Conservation (phyloP, 2,329 filamentous ascomycete genomes). For the Colletotrichum agaves region DNA sequence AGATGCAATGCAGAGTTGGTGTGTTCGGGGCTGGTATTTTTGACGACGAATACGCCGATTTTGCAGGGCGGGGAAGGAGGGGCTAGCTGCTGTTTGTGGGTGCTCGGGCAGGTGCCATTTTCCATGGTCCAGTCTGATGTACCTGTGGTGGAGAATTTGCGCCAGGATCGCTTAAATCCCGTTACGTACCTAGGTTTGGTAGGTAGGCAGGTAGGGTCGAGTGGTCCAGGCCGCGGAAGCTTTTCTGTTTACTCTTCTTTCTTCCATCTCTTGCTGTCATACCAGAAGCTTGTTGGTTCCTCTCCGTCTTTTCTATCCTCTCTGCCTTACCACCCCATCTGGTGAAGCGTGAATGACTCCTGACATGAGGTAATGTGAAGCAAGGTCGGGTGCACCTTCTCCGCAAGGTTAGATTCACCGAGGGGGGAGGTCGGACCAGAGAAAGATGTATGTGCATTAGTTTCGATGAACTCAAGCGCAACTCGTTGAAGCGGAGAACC, state of each 20-base stretch:
- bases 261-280: not conserved
- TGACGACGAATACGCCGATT: conserved; percentile 39
- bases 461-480: not conserved
- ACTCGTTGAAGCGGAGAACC: not conserved
- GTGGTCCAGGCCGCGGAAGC: not conserved
- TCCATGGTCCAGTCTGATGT: conserved; percentile 29
- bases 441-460: not conserved
- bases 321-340: no score
- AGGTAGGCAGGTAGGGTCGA: not conserved
- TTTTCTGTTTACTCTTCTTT: no score
- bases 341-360: not conserved
- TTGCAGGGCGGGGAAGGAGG: conserved; percentile 39
- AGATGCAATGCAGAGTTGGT: conserved; percentile 36
- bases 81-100: conserved; percentile 35
- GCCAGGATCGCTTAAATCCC: conserved; percentile 23
- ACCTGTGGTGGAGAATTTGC: conserved; percentile 21
- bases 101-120: conserved; percentile 31
- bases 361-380: not conserved
- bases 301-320: not conserved
- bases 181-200: no score
- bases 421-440: no score
- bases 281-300: no score
- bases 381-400: not conserved
- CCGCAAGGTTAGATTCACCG: not conserved
- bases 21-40: conserved; percentile 34